Evolutionary conservation across 768 basidiomycete species (phyloP).

Genomic region (Lactifluus volemus): DNA sequence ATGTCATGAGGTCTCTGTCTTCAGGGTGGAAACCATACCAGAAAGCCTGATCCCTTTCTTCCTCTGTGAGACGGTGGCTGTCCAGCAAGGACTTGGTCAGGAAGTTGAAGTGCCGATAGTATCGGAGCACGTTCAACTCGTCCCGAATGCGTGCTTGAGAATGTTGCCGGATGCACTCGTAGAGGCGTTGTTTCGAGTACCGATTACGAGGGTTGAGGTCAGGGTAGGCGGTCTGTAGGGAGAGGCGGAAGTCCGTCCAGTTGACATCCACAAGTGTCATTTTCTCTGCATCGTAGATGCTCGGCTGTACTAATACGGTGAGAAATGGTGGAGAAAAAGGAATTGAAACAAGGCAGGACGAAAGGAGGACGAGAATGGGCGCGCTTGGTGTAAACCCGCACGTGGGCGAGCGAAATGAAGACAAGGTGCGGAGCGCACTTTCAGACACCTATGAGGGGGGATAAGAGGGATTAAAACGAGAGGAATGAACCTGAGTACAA

Average conservation of each 20-base stretch:
- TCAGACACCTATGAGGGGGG: no score
- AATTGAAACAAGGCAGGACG: no score
- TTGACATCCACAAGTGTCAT: not conserved
- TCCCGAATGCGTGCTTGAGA: not conserved
- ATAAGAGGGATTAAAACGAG: not conserved
- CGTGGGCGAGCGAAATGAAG: no score
- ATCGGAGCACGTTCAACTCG: not conserved
- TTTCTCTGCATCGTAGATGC: slow-evolving; percentile 42
- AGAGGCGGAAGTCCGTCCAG: not conserved
- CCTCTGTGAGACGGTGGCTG: not conserved
- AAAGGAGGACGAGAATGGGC: no score
- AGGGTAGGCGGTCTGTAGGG: not conserved
- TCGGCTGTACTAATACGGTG: slow-evolving; percentile 36
- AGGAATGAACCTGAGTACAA: slow-evolving; percentile 65
- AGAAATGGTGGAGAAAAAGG: no score
- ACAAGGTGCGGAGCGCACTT: no score
- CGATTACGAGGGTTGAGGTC: rapidly evolving
- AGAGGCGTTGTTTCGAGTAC: not conserved
- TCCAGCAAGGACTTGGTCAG: not conserved
- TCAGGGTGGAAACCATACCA: not conserved
- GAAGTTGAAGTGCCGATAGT: not conserved
- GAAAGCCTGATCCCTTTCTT: not conserved
- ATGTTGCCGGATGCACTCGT: not conserved
- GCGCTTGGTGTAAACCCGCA: no score
- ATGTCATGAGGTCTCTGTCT: not conserved